Conservation (phyloP, 2,329 filamentous ascomycete genomes). For the Grosmannia serpens region DNA sequence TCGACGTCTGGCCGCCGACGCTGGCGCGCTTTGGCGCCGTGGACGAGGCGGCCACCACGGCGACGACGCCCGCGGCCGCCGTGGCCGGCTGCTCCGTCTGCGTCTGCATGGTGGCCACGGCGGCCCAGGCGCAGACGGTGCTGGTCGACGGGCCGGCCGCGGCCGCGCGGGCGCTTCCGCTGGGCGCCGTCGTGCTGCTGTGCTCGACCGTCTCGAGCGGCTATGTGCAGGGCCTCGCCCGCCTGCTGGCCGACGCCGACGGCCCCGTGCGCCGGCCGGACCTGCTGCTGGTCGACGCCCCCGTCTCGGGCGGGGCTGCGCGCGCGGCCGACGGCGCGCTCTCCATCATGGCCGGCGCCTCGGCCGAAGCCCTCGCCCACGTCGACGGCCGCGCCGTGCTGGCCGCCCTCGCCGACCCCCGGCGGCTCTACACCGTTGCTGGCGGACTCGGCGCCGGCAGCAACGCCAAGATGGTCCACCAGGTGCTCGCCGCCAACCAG, state of each 20-base stretch:
- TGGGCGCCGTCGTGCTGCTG: conserved; percentile 50
- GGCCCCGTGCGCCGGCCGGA: conserved; percentile 47
- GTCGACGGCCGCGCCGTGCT: conserved; percentile 47
- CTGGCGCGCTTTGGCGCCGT: conserved; percentile 53
- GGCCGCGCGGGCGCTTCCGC: conserved; percentile 36
- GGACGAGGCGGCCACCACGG: conserved; percentile 33
- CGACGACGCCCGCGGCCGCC: conserved; percentile 48
- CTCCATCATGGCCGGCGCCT: conserved; percentile 62
- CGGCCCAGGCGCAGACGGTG: conserved; percentile 54
- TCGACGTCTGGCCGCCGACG: conserved; percentile 57
- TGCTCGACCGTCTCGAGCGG: conserved; percentile 60
- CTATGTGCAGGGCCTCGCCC: conserved; percentile 49
- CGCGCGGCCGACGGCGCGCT: conserved; percentile 61
- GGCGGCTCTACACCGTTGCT: conserved; percentile 50
- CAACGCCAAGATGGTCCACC: conserved; percentile 53
- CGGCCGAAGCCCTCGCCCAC: conserved; percentile 46
- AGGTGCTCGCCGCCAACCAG: conserved; percentile 52
- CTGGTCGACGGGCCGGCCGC: conserved; percentile 48
- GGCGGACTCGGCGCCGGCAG: conserved; percentile 49
- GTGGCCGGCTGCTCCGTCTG: conserved; percentile 49
- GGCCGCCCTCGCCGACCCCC: conserved; percentile 47
- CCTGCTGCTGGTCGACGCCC: conserved; percentile 57
- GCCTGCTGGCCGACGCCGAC: conserved; percentile 52
- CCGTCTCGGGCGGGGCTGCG: conserved; percentile 59
- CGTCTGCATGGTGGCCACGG: conserved; percentile 67